These are phyloP conservation scores for Macrophomina tecta DNA, from an alignment of 2,329 filamentous ascomycete species.

Conservation along the genomic window DNA sequence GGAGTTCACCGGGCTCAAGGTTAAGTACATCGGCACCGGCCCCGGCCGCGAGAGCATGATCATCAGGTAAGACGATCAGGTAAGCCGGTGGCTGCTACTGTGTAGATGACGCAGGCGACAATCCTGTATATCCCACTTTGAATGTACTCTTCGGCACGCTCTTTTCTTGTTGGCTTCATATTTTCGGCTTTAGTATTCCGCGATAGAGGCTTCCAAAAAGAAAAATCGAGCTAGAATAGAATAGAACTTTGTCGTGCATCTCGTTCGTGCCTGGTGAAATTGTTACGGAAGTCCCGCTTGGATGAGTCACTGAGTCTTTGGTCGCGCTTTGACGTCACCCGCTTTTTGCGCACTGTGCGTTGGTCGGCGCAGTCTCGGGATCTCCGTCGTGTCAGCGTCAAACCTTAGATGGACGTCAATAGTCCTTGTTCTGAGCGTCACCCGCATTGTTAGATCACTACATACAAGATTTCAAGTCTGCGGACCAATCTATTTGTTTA, in stretches of 20 bases:
- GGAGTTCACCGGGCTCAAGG: conserved; percentile 66
- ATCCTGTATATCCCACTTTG: neutral
- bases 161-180: conserved; percentile 1
- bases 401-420: no score
- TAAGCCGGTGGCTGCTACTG: neutral
- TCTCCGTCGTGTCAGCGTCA: no score
- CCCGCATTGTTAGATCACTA: no score
- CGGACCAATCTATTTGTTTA: no score
- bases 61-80: conserved; percentile 46
- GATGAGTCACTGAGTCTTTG: no score
- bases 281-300: no score
- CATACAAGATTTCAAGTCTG: no score
- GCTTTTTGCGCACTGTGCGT: no score
- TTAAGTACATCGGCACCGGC: conserved; percentile 71
- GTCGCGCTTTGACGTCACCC: no score
- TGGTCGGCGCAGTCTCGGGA: no score
- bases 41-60: conserved; percentile 71
- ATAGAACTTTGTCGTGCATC: conserved; percentile 6
- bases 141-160: neutral
- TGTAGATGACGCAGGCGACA: conserved; percentile 8
- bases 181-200: neutral
- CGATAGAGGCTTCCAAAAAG: neutral
- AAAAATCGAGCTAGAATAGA: conserved; percentile 20
- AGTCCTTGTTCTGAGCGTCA: no score
- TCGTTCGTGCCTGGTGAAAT: neutral